Base-by-base conservation (phyloP, 352 stramenopile genomes). In the Globisporangium yorkense region DNA sequence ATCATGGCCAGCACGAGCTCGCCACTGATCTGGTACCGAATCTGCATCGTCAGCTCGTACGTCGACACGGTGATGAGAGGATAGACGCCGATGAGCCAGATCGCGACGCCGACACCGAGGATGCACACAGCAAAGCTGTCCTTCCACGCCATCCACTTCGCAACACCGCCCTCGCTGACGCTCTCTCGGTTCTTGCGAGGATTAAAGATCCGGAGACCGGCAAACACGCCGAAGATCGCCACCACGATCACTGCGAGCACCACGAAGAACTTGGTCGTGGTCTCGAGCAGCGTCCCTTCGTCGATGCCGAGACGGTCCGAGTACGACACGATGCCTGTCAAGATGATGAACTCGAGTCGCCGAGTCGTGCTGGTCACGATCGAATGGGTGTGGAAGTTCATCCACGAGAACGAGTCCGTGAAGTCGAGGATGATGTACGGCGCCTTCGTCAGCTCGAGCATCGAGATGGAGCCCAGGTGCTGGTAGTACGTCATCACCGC, bases 361-460 rank as follows among this genome's bases (percentile, higher is more conserved):
- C 75, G 68, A 21, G 71, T 68, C 37, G 71, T 66, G 3, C 62
- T 62, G 13, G 74, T 75, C 21, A 72, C 67, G 57, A 78, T 57
- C 6, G 71, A 65, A 27, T 72, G 65, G 12, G 87, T 15, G 21
- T 88, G 69, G 48, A 87, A 72, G 48, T 87, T 89, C 3, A 71
- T 66, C 64, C 80, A 93, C 12, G 80, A 81, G 57, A 93, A 88
- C 52, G 79, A 84, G 54, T 93, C 83, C 5, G 75, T 83, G 43
- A 89, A 91, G 54, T 88, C 75, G 39, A 90, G 55, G 31, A 88
- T 71, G 45, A 88, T 77, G 57, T 89, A 77, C 54, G 83, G 83
- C n/a, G 80, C 75, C 52, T 90, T 89, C 15, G 74, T 82, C 13
- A 89, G 61, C 50, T 84, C 77, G n/a, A 87, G 63, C 70, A 89